Evolutionary conservation across 1,139 yeast genomes (phyloP), one percentile per base, ranked within the genome.

Genomic region (Kodamaea ohmeri): DNA sequence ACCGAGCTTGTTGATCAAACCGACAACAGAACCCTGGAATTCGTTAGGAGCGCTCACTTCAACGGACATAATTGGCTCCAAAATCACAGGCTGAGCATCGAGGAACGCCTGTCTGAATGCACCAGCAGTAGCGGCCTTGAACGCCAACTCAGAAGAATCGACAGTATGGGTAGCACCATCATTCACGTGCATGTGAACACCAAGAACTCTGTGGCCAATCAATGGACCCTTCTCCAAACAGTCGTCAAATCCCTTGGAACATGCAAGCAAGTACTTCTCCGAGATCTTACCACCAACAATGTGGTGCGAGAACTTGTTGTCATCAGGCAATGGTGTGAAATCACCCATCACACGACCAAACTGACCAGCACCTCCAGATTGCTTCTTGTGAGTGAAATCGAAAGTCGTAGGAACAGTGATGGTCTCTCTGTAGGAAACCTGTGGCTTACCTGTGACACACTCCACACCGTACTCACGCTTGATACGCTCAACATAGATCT

Each of bases 341-440:
- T 73, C 78, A 58, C 99, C 99, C 65, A 90, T 86, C 53, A 92
- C 97, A 70, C 94, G 83, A 65, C 96, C 98, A 61, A 82, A 92
- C 71, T 92, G 99, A 69, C 99, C 99, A 49, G 98, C 95, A 76
- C 99, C 99, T 65, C 99, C 99, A 57, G 94, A 79, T 72, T 92
- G 99, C 61, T 90, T 90, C 76, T 92, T 92, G 72, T 90, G 97
- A 24, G 96, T 86, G 69, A 80, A 88, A 61, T 92, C 97, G 57
- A 92, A 90, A n/a, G 79, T 72, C 19, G 92, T 75, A 29, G 85
- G 71, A 4, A 74, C 61, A 29, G 87, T 72, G 48, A 92, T 81
- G 29, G 98, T 84, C 69, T 94, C 99, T 65, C 99, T 83, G 69
- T 92, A 94, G 17, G 98, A 88, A 34, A 94, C 98, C 71, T 90